Evolutionary conservation across 2,329 filamentous ascomycete species (phyloP).

Genomic region (Calonectria leucothoes): DNA sequence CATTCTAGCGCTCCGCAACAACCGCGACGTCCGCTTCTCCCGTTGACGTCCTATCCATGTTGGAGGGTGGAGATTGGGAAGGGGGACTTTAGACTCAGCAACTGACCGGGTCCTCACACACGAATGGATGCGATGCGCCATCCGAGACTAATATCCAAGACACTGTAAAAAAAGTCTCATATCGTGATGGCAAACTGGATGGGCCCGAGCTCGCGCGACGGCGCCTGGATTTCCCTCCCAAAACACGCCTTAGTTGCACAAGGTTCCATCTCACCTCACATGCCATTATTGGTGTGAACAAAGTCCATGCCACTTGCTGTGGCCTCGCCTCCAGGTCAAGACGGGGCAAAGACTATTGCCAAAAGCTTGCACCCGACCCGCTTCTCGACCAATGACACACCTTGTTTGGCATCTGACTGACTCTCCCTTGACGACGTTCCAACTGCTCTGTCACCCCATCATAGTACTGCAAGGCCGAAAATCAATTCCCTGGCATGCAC

Average conservation of each 20-base stretch:
- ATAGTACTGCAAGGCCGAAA: slow-evolving; percentile 18
- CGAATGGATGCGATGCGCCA: slow-evolving; percentile 30
- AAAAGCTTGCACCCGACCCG: slow-evolving; percentile 30
- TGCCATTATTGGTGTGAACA: slow-evolving; percentile 22
- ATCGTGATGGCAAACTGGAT: slow-evolving; percentile 17
- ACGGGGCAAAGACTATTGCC: slow-evolving; percentile 35
- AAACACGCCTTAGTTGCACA: slow-evolving; percentile 31
- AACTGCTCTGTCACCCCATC: slow-evolving; percentile 21
- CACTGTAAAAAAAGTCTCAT: slow-evolving; percentile 23
- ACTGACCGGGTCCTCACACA: slow-evolving; percentile 23
- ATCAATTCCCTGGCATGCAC: slow-evolving; percentile 25
- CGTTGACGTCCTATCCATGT: slow-evolving; percentile 25
- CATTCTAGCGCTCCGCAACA: slow-evolving; percentile 17
- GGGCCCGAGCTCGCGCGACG: slow-evolving; percentile 14
- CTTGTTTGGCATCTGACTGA: slow-evolving; percentile 20
- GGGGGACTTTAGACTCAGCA: slow-evolving; percentile 23
- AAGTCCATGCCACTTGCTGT: slow-evolving; percentile 27
- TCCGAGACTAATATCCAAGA: slow-evolving; percentile 29
- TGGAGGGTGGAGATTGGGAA: slow-evolving; percentile 22
- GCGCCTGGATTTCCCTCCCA: slow-evolving; percentile 18
- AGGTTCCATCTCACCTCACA: slow-evolving; percentile 26
- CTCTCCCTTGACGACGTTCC: slow-evolving; percentile 17
- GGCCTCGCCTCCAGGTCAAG: slow-evolving; percentile 23
- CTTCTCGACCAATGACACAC: slow-evolving; percentile 27
- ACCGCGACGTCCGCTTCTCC: slow-evolving; percentile 21